phyloP scores from a whole-genome alignment of 257 asterid genomes.

The Plectranthus barbatus region DNA sequence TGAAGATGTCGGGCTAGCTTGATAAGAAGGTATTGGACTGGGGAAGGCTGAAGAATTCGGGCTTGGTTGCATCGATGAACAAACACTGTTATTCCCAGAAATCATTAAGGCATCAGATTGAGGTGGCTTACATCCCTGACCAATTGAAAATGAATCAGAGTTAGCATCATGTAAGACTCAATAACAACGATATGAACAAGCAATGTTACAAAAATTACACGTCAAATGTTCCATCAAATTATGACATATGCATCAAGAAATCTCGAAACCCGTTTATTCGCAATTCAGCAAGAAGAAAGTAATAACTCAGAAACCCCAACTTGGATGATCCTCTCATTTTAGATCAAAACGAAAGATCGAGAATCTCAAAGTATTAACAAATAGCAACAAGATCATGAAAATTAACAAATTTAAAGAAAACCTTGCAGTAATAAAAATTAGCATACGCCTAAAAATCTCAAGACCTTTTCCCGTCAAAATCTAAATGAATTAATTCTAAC shows the following conservation, averaged over 20 bases:
- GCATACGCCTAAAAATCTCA: neutral
- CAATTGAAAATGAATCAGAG: neutral
- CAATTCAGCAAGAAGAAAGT: conserved; percentile 2
- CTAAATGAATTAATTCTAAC: neutral
- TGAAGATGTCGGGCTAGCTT: conserved; percentile 62
- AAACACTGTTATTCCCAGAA: conserved; percentile 32
- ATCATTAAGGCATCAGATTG: conserved; percentile 23
- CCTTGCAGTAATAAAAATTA: neutral
- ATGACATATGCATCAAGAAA: neutral
- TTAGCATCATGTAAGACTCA: conserved; percentile 6
- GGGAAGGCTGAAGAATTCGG: conserved; percentile 61
- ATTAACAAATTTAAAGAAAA: neutral
- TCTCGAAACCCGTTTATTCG: neutral
- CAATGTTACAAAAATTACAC: neutral
- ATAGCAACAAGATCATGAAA: neutral
- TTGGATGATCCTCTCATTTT: neutral
- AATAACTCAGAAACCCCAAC: neutral
- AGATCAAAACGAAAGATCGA: neutral
- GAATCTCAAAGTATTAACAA: neutral
- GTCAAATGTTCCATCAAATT: neutral
- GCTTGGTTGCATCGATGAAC: conserved; percentile 58
- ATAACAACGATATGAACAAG: neutral
- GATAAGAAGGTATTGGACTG: conserved; percentile 71
- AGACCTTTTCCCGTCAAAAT: neutral
- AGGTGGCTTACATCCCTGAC: conserved; percentile 56